Evolutionary conservation across 768 basidiomycete genomes (phyloP).

Genomic region (Termitomyces sp.): DNA sequence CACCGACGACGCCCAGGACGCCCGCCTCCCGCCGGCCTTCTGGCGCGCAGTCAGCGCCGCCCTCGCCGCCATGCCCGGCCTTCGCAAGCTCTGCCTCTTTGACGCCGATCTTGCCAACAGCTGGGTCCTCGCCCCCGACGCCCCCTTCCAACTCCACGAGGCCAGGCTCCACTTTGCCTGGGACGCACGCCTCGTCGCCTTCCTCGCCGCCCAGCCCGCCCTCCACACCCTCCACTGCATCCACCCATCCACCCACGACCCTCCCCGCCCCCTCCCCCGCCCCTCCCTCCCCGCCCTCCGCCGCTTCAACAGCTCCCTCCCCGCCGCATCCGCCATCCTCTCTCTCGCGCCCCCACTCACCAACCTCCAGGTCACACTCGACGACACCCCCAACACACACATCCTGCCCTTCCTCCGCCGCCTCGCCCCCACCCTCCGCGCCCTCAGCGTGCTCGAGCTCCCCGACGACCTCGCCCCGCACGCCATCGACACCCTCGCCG

Average conservation of each 20-base stretch:
- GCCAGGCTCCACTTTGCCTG: constrained; percentile 43
- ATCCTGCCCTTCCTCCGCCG: constrained; percentile 25
- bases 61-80: neutral
- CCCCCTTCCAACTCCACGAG: constrained; percentile 37
- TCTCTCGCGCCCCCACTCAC: constrained; percentile 27
- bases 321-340: constrained; percentile 34
- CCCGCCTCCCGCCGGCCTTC: neutral
- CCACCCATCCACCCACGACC: constrained; percentile 1
- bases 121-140: neutral
- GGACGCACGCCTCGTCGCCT: constrained; percentile 39
- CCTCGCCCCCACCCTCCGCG: constrained; percentile 19
- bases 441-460: constrained; percentile 24
- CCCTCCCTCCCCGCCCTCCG: constrained; percentile 33
- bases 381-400: constrained; percentile 25
- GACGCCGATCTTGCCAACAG: neutral
- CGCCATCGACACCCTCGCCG: constrained; percentile 17
- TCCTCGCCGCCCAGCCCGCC: constrained; percentile 40
- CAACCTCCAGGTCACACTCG: constrained; percentile 39
- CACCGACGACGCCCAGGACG: neutral
- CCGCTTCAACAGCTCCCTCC: constrained; percentile 39
- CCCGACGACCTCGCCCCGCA: constrained; percentile 18
- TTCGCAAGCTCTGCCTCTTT: neutral
- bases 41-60: neutral
- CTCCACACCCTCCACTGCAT: constrained; percentile 32
- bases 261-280: neutral